Evolutionary conservation across 1,284 basidiomycete species (phyloP).

Genomic region (Trichosporon sp.): DNA sequence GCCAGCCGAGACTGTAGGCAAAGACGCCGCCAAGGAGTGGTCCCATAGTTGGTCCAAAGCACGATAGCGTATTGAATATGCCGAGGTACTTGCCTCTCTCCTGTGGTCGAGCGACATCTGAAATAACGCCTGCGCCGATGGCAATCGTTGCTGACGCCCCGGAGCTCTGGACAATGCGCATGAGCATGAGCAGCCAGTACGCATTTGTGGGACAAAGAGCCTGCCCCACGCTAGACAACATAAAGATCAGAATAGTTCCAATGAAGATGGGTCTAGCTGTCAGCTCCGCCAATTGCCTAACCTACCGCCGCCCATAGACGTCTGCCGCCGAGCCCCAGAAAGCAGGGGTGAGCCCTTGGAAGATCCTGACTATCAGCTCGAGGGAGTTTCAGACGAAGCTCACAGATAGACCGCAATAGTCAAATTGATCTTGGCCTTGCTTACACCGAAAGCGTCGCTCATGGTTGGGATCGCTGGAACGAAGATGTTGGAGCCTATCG

Average conservation of each 20-base stretch:
- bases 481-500: constrained; percentile 40
- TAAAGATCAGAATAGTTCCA: constrained; percentile 30
- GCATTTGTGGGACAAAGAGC: constrained; percentile 37
- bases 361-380: constrained; percentile 17
- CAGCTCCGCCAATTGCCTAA: not conserved
- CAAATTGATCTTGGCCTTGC: constrained; percentile 35
- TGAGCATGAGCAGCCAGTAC: constrained; percentile 37
- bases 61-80: constrained; percentile 28
- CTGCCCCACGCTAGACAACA: constrained; percentile 31
- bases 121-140: constrained; percentile 36
- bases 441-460: constrained; percentile 26
- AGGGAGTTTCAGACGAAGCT: not conserved
- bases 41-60: constrained; percentile 35
- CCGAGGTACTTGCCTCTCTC: constrained; percentile 39
- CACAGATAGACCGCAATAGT: constrained; percentile 40
- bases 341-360: constrained; percentile 37
- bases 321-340: constrained; percentile 37
- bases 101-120: constrained; percentile 36
- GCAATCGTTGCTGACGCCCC: constrained; percentile 38
- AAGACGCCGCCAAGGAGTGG: constrained; percentile 34
- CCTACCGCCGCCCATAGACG: constrained; percentile 25
- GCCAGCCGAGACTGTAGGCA: constrained; percentile 5
- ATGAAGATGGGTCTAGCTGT: constrained; percentile 34
- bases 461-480: constrained; percentile 37
- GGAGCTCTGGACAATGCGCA: constrained; percentile 35